A percentile compares a stretch with the other conserved stretches of the same genome.
phyloP scores from a whole-genome alignment of 2,329 filamentous ascomycete genomes.

The Daldinia sp. region DNA sequence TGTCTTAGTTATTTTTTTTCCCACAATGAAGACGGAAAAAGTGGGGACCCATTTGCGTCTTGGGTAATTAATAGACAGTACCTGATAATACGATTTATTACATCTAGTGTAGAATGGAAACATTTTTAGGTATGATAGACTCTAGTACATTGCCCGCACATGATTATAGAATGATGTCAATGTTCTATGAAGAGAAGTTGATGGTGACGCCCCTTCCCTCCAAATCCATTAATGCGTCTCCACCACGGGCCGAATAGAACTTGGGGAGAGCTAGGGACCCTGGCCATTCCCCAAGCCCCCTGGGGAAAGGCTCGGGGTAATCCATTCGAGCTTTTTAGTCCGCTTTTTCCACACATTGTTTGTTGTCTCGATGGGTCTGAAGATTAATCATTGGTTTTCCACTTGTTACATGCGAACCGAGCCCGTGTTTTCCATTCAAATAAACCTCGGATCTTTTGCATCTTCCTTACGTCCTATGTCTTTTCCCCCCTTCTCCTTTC shows the following conservation, averaged over 20 bases:
- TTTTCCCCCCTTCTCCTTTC: neutral
- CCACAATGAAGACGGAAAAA: neutral
- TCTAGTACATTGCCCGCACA: constrained; percentile 20
- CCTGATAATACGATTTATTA: neutral
- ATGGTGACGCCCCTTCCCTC: constrained; percentile 15
- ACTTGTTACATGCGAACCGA: constrained; percentile 3
- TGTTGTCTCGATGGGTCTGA: neutral
- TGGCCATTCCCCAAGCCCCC: constrained; percentile 1
- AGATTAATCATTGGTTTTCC: constrained; percentile 13
- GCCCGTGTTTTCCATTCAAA: neutral
- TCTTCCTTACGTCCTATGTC: neutral
- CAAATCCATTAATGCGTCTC: constrained; percentile 27
- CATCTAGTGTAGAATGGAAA: neutral
- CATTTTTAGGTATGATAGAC: neutral
- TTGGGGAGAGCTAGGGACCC: constrained; percentile 31
- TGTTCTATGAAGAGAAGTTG: constrained; percentile 23
- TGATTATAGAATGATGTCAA: constrained; percentile 36
- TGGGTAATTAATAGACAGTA: neutral
- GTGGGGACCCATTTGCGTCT: neutral
- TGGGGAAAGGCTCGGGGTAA: constrained; percentile 33
- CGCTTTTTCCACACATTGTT: neutral
- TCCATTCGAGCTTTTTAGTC: constrained; percentile 8
- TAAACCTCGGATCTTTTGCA: neutral
- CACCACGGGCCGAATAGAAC: constrained; percentile 37
- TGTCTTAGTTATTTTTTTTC: constrained; percentile 19